Evolutionary conservation across 2,329 filamentous ascomycete species (phyloP).

Genomic region (Cucurbitaria berberidis): DNA sequence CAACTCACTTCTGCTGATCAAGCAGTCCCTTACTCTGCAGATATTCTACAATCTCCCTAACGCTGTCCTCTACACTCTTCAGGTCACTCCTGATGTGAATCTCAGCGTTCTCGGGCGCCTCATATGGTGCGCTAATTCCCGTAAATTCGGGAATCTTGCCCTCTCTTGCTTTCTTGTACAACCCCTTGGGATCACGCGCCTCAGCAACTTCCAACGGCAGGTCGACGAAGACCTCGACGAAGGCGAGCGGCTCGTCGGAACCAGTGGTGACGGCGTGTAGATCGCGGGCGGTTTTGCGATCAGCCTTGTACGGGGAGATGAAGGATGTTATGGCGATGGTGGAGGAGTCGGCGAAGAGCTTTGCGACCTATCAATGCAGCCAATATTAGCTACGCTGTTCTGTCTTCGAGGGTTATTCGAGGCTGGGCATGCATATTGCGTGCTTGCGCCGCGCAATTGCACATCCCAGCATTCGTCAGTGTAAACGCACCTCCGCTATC

Average conservation of each 20-base stretch:
- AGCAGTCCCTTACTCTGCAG: constrained; percentile 72
- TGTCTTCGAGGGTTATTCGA: not conserved
- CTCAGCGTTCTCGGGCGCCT: constrained; percentile 84
- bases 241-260: constrained; percentile 73
- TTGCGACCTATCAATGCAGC: constrained; percentile 69
- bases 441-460: constrained; percentile 14
- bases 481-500: constrained; percentile 74
- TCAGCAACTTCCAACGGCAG: constrained; percentile 90
- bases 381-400: not conserved
- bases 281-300: constrained; percentile 80
- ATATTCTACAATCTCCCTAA: constrained; percentile 82
- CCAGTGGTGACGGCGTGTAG: constrained; percentile 69
- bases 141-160: constrained; percentile 98
- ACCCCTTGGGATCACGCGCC: constrained; percentile 92
- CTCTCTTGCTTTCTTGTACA: constrained; percentile 95
- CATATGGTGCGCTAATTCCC: constrained; percentile 92
- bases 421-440: constrained; percentile 17
- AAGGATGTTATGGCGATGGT: constrained; percentile 92
- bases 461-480: not conserved
- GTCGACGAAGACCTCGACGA: constrained; percentile 94
- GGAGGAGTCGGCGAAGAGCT: constrained; percentile 91
- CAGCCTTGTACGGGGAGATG: constrained; percentile 91
- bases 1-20: constrained; percentile 25
- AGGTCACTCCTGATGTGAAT: constrained; percentile 84
- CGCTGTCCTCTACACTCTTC: constrained; percentile 85